Percentiles rank a stretch among this genome's conserved stretches.
Conservation (phyloP, 225 moss, liverwort and hornwort species). For the Marchantia paleacea region DNA sequence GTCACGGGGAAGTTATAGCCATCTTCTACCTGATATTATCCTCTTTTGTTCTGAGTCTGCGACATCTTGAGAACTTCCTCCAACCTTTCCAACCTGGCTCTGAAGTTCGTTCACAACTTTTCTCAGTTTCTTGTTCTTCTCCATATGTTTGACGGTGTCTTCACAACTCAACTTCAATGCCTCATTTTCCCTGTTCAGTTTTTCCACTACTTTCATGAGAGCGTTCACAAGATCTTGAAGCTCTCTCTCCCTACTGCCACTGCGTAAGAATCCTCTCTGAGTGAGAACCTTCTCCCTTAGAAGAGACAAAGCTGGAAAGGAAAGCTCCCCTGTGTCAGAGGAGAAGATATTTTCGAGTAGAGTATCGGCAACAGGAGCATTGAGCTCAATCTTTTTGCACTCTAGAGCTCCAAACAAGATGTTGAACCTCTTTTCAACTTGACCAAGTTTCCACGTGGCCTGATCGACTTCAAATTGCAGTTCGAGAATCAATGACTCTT, state of each 20-base stretch:
- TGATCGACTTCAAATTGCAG: slow-evolving; percentile 60
- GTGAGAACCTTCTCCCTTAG: slow-evolving; percentile 41
- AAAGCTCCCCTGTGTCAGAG: slow-evolving; percentile 30
- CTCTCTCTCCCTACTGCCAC: slow-evolving; percentile 50
- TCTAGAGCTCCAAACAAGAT: slow-evolving; percentile 51
- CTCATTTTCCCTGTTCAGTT: slow-evolving; percentile 41
- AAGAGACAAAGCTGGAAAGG: slow-evolving; percentile 43
- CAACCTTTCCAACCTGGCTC: slow-evolving; percentile 29
- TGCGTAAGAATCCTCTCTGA: slow-evolving; percentile 26
- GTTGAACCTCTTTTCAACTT: slow-evolving; percentile 51
- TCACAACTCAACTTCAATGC: slow-evolving; percentile 44
- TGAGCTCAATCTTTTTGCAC: slow-evolving; percentile 29
- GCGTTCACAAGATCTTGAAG: slow-evolving; percentile 59
- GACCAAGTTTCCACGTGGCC: slow-evolving; percentile 68
- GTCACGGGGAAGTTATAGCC: neutral
- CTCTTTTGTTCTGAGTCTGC: slow-evolving; percentile 7
- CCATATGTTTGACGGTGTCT: slow-evolving; percentile 56
- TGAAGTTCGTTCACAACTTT: slow-evolving; percentile 42
- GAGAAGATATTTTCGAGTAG: slow-evolving; percentile 37
- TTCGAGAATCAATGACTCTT: slow-evolving; percentile 39
- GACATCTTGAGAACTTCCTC: slow-evolving; percentile 29
- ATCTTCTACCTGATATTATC: slow-evolving; percentile 28
- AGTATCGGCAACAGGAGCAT: slow-evolving; percentile 18
- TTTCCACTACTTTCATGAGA: slow-evolving; percentile 60
- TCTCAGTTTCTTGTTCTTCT: slow-evolving; percentile 50